Percentiles rank a stretch among this genome's conserved stretches.
Conservation (phyloP, 306 rosid genomes). For the Citrullus mucosospermus region DNA sequence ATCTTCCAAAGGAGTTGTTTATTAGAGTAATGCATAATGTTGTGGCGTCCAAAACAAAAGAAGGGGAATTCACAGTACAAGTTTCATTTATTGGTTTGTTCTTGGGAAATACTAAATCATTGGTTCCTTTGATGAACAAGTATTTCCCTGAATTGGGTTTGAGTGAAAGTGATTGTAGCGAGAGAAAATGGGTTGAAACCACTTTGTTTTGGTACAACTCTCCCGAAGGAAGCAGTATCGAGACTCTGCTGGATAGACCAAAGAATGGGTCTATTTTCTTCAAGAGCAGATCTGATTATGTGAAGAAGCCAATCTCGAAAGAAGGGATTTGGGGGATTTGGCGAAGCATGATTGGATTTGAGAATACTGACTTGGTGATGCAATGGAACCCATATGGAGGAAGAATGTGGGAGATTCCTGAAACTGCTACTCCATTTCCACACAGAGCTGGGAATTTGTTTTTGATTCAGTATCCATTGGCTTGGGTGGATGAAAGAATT, state of each 20-base stretch:
- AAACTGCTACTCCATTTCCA: constrained; percentile 51
- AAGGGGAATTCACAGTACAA: constrained; percentile 27
- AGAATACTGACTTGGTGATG: constrained; percentile 27
- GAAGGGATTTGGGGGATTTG: constrained; percentile 35
- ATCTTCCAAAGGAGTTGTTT: constrained; percentile 25
- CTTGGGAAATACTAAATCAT: constrained; percentile 24
- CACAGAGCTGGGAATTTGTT: constrained; percentile 57
- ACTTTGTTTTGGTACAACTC: constrained; percentile 35
- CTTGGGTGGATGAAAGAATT: constrained; percentile 22
- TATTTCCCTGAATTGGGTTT: constrained; percentile 49
- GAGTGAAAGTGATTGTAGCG: constrained; percentile 23
- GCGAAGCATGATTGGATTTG: constrained; percentile 38
- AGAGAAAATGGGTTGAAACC: constrained; percentile 42
- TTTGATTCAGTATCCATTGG: constrained; percentile 32
- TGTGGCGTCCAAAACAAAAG: constrained; percentile 20
- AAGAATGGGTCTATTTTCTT: constrained; percentile 28
- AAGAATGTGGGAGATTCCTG: constrained; percentile 34
- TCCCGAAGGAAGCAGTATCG: constrained; percentile 22
- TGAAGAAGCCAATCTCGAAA: constrained; percentile 36
- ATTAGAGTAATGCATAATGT: constrained; percentile 19
- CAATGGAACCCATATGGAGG: constrained; percentile 55
- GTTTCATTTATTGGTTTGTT: constrained; percentile 39
- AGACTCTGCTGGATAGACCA: constrained; percentile 32
- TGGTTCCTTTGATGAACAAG: constrained; percentile 25
- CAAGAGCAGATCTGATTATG: constrained; percentile 52